These are phyloP conservation scores for Hymenoscyphus infarciens DNA, from an alignment of 2,329 filamentous ascomycete genomes.

Conservation along the genomic window DNA sequence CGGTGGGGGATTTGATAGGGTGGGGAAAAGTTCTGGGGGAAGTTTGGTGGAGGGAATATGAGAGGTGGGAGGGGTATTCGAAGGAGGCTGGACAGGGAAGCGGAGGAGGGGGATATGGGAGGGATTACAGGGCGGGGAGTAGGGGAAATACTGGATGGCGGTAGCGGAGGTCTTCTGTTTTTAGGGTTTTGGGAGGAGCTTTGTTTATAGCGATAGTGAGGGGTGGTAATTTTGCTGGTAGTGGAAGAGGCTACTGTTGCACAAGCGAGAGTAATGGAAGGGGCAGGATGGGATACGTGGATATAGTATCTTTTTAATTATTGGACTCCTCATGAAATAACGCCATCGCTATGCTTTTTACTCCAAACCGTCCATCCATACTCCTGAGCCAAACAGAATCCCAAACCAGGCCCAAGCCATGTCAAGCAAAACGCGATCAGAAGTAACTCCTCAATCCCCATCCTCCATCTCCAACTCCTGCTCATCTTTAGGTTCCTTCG, in stretches of 20 bases:
- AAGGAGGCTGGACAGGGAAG: conserved; percentile 16
- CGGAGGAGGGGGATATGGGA: conserved; percentile 26
- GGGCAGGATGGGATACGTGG: background rate
- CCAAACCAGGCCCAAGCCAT: background rate
- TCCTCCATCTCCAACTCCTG: conserved; percentile 47
- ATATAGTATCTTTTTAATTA: background rate
- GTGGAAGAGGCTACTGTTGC: background rate
- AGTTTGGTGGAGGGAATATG: conserved; percentile 56
- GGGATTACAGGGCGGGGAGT: conserved; percentile 15
- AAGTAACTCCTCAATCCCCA: conserved; percentile 20
- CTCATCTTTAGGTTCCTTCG: conserved; percentile 71
- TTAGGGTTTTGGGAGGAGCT: background rate
- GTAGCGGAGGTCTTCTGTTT: background rate
- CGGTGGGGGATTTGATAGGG: conserved; percentile 55
- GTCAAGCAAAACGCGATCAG: background rate
- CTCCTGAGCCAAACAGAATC: background rate
- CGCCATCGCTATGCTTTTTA: conserved; percentile 29
- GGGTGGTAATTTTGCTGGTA: conserved; percentile 9
- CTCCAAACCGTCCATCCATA: background rate
- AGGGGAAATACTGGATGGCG: background rate
- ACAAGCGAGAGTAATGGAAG: background rate
- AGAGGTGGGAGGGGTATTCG: conserved; percentile 47
- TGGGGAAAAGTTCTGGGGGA: conserved; percentile 48
- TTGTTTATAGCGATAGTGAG: background rate
- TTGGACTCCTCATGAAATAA: conserved; percentile 14